Conservation (phyloP, 2,329 filamentous ascomycete species). For the Xylaria sp. region DNA sequence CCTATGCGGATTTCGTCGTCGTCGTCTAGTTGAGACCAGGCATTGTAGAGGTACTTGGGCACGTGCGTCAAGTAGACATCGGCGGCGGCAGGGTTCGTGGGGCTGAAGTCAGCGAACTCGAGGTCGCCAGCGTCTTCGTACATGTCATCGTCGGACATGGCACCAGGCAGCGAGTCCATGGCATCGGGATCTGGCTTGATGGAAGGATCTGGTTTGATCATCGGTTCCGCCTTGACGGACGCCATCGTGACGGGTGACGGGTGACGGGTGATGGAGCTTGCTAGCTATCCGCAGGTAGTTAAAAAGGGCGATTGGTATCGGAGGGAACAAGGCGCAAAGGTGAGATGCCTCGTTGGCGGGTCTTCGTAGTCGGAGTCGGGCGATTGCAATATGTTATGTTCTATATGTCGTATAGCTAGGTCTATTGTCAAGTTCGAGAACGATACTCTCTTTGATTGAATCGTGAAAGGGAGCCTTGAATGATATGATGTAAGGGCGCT, state of each 20-base stretch:
- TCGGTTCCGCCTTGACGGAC: conserved; percentile 45
- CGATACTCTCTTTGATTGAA: neutral
- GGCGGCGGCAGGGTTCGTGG: conserved; percentile 54
- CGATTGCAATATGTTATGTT: neutral
- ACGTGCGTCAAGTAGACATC: conserved; percentile 79
- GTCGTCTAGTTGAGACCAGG: conserved; percentile 80
- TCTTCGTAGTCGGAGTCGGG: neutral
- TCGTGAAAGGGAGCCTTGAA: conserved; percentile 3
- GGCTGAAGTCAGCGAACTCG: conserved; percentile 63
- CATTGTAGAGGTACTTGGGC: conserved; percentile 82
- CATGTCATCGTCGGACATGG: conserved; percentile 72
- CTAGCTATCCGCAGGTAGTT: too few relatives aligned
- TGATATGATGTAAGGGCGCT: conserved; percentile 20
- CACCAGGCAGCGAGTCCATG: conserved; percentile 55
- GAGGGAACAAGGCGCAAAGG: neutral
- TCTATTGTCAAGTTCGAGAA: neutral
- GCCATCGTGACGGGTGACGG: conserved; percentile 42
- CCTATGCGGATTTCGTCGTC: conserved; percentile 86
- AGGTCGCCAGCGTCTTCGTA: conserved; percentile 70
- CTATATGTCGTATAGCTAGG: neutral
- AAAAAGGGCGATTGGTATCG: neutral
- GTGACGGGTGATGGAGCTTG: too few relatives aligned
- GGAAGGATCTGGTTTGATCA: conserved; percentile 49
- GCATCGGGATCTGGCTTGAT: conserved; percentile 51
- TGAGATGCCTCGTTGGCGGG: neutral